These are phyloP conservation scores for Ceratobasidium sp. DNA, from an alignment of 1,284 basidiomycete genomes.

Conservation along the genomic window DNA sequence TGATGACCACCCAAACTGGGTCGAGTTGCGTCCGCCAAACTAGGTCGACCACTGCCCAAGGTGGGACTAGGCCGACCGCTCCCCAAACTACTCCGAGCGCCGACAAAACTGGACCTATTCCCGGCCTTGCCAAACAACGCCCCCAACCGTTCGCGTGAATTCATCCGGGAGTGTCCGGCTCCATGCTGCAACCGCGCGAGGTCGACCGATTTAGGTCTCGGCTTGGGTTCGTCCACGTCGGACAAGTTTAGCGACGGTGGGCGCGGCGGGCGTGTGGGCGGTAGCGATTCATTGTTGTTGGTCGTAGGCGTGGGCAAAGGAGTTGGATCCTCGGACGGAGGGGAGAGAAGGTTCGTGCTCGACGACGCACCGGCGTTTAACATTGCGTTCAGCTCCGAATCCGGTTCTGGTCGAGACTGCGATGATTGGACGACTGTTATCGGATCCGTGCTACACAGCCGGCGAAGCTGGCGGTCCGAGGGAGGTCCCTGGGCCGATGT, in stretches of 20 bases:
- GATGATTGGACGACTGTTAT: constrained; percentile 1
- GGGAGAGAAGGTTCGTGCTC: constrained; percentile 1
- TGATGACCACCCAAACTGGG: background rate
- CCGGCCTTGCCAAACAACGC: constrained; percentile 1
- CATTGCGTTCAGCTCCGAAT: constrained; percentile 27
- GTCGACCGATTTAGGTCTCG: constrained; percentile 29
- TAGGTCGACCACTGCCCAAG: background rate
- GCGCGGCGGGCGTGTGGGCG: constrained; percentile 19
- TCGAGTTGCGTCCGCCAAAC: background rate
- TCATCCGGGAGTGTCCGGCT: constrained; percentile 23
- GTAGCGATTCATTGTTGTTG: no score
- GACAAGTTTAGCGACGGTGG: constrained; percentile 34
- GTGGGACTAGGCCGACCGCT: background rate
- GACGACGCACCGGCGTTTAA: constrained; percentile 26
- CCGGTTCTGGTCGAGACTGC: background rate
- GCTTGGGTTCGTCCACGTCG: constrained; percentile 29
- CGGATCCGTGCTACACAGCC: constrained; percentile 38
- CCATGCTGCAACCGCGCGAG: background rate
- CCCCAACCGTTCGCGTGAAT: constrained; percentile 35
- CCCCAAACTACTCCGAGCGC: background rate
- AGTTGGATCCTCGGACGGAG: background rate
- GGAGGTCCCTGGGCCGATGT: no score
- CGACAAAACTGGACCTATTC: background rate
- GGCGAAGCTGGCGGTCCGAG: no score
- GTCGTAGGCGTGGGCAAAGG: no score